Evolutionary conservation across 495 filamentous ascomycete species (phyloP), one percentile per base, ranked within the genome.

Genomic region (Entonaema liquescens): DNA sequence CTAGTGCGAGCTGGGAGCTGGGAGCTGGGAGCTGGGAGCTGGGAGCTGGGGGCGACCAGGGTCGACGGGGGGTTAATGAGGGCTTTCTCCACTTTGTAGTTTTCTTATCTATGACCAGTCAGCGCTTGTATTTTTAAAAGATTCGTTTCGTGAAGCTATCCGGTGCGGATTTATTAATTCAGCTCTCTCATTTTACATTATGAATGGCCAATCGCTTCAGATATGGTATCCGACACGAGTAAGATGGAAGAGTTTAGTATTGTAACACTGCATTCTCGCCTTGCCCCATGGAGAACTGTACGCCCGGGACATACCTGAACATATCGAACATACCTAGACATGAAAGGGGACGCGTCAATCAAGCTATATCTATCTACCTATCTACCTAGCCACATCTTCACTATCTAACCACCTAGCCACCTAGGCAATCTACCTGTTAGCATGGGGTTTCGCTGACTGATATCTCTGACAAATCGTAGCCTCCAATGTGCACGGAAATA

Each of bases 101-200:
- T 12, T n/a, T 13, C 60, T 72, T 72, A 72, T 72, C 70, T 72
- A 35, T 26, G 47, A 26, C 70, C 70, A 72, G 42, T 72, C 61
- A 72, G 47, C 38, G 17, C 26, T 65, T 56, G 21, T 50, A n/a
- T 17, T 53, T 11, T 11, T n/a, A 6, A 23, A 8, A 8, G 44
- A 50, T 21, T 26, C 12, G 19, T 13, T 40, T 50, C 44, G 17
- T 33, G 31, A 7, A 7, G 31, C 31, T 33, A 9, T 33, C 31
- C 11, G 31, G 31, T 2, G 5, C 29, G 29, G 29, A 31, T 59
- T 29, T 38, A 38, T 52, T 23, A 50, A 36, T 42, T 53, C 38
- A 28, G 47, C 42, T 47, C 42, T 47, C 19, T 47, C 17, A 47
- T 19, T 23, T 17, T 2, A 7, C 6, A 47, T 23, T 21, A 2